Evolutionary conservation across 306 rosid genomes (phyloP), one percentile per base, ranked within the genome.

Genomic region (Rubus idaeus): DNA sequence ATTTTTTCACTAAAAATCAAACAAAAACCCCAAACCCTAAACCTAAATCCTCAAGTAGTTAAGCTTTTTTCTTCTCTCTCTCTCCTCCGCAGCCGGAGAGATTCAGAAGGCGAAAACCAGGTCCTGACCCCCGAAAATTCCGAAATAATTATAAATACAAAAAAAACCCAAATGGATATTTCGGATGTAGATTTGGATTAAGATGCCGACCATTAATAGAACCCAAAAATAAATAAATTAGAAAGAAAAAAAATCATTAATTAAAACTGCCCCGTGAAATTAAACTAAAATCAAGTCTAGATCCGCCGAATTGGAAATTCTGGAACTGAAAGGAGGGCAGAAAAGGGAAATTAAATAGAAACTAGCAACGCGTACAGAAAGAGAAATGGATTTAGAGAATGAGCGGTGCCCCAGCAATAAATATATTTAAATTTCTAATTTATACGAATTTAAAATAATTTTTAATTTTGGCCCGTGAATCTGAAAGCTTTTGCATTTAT

Each of bases 401-500:
- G 35, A 82, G 78, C 78, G 85, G 82, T 79, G 79, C 73, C 87
- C 89, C 77, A 13, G 78, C 41, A 46, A 39, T 49, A 39, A 23
- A 42, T 23, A 37, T 62, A 55, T n/a, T 52, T 3, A 21, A 2
- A 7, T 10, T 10, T 0, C 14, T 11, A 17, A 68, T 69, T 8
- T n/a, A 60, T 37, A 47, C 4, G 50, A 51, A 20, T 42, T 41
- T 16, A 26, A 10, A 26, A 21, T 20, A 57, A 17, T 21, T 71
- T 10, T 2, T 10, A 47, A 17, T 26, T 75, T 46, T 18, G 70
- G 16, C 66, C 72, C 42, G 30, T 40, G 40, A 46, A 61, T 76
- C n/a, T 74, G 73, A 69, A 75, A 77, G 50, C 12, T 71, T 71
- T 80, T 23, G 81, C 87, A 85, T 84, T 79, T 40, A 81, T 79